These are phyloP conservation scores for Populus trichocarpa DNA, from an alignment of 441 rosid species.

Conservation along the genomic window DNA sequence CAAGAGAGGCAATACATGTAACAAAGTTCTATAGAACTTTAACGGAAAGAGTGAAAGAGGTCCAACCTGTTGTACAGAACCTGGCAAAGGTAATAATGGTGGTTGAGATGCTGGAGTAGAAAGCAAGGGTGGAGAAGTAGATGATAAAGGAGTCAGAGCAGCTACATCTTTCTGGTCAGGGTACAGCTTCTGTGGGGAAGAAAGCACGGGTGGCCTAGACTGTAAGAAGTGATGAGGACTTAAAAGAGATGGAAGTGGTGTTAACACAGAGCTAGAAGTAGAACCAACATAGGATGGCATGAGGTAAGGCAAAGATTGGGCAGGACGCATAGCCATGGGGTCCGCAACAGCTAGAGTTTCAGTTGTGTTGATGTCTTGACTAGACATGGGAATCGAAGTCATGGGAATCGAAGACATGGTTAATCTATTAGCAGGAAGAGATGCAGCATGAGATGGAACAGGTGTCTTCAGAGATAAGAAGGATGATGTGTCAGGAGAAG, in stretches of 20 bases:
- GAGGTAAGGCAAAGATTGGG: constrained; percentile 22
- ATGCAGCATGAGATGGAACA: not conserved
- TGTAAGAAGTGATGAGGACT: constrained; percentile 31
- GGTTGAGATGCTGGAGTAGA: constrained; percentile 29
- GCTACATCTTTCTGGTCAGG: constrained; percentile 31
- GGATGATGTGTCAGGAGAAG: constrained; percentile 4
- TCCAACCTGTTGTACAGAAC: constrained; percentile 39
- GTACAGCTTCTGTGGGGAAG: constrained; percentile 22
- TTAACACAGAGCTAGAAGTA: constrained; percentile 28
- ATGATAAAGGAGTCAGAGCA: constrained; percentile 19
- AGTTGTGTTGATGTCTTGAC: constrained; percentile 21
- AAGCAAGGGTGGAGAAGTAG: constrained; percentile 18
- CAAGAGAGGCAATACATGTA: not conserved
- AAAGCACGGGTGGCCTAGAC: constrained; percentile 20
- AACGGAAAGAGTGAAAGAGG: not conserved
- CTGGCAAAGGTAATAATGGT: constrained; percentile 46
- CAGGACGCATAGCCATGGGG: constrained; percentile 20
- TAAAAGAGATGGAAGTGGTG: constrained; percentile 21
- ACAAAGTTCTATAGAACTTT: not conserved
- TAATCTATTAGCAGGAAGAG: constrained; percentile 3
- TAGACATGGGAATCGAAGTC: constrained; percentile 23
- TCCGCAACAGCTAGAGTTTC: constrained; percentile 24
- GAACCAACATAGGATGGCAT: constrained; percentile 21
- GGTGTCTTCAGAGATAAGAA: not conserved
- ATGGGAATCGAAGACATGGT: constrained; percentile 15